Percentiles rank a stretch among this genome's conserved stretches.
Conservation (phyloP, 1,139 yeast genomes). For the Geotrichum reessii region DNA sequence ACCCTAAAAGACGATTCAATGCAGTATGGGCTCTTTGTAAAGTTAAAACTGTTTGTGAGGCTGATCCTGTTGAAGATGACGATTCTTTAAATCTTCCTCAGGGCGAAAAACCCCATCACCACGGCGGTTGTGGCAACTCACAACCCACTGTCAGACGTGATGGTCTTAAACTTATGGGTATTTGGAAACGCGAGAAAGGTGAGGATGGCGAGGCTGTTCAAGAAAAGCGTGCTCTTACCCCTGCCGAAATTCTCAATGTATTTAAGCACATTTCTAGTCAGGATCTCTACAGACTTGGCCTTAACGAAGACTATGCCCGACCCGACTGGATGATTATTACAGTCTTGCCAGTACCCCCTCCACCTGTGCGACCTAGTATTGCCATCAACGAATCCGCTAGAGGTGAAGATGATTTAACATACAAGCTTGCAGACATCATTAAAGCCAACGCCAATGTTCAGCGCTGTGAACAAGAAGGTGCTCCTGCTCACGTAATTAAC, state of each 20-base stretch:
- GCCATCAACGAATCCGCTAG: constrained; percentile 98
- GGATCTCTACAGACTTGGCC: constrained; percentile 78
- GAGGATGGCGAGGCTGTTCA: constrained; percentile 82
- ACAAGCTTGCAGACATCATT: constrained; percentile 91
- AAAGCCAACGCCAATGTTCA: constrained; percentile 96
- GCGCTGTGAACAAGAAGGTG: constrained; percentile 94
- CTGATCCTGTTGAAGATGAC: constrained; percentile 65
- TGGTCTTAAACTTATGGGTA: constrained; percentile 92
- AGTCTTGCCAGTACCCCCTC: constrained; percentile 98
- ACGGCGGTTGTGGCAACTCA: constrained; percentile 98
- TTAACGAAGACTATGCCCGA: constrained; percentile 92
- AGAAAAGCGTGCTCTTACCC: constrained; percentile 82
- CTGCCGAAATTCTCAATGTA: constrained; percentile 83
- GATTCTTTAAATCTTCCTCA: constrained; percentile 36
- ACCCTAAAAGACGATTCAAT: constrained; percentile 91
- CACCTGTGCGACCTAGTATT: constrained; percentile 97
- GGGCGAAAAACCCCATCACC: constrained; percentile 43
- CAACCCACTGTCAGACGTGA: constrained; percentile 96
- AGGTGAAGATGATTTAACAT: constrained; percentile 98
- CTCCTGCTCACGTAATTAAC: constrained; percentile 95
- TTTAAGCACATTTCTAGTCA: constrained; percentile 84
- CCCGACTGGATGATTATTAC: constrained; percentile 99
- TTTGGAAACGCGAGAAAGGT: constrained; percentile 87
- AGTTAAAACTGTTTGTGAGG: constrained; percentile 91
- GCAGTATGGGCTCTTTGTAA: constrained; percentile 95